Evolutionary conservation across 306 rosid species (phyloP), one percentile per base, ranked within the genome.

Genomic region (Vachellia pachyceras): DNA sequence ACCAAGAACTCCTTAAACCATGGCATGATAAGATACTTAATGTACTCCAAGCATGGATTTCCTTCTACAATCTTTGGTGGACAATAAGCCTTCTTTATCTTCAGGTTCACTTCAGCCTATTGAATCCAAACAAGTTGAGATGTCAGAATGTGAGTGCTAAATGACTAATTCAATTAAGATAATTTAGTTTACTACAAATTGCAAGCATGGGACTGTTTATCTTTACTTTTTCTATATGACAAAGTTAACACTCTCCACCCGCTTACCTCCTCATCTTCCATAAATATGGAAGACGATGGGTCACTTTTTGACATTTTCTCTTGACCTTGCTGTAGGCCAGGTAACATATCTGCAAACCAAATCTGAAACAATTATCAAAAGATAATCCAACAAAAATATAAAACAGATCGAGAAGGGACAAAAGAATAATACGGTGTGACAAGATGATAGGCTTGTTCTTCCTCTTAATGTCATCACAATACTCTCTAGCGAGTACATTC

Each of bases 261-360:
- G 49, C 90, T 80, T 86, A 91, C 99, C 95, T 95, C 97, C 17
- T 95, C 99, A 68, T 95, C 99, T 84, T 95, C 99, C 99, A 93
- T 41, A 85, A 18, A 54, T 54, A 54, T 54, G 60, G 60, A 54
- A 6, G 60, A 54, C 18, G 60, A 18, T n/a, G 60, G 88, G 84
- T 90, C 97, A 88, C 97, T 92, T 86, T 91, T 95, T 0, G 97
- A 95, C 99, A 95, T 95, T 86, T 95, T 95, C 61, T 91, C 97
- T 80, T 91, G 97, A 64, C 99, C 97, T 83, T 92, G 91, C 79
- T 87, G 94, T 55, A 92, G 80, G 65, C 98, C 97, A 20, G 97
- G 95, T 67, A 95, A 85, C 98, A 92, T 95, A 85, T 95, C 97
- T 95, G 89, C 83, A 89, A 65, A 87, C 40, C 57, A 77, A 65